Evolutionary conservation across 2,329 filamentous ascomycete species (phyloP).

Genomic region (Bipolaris sorokiniana): DNA sequence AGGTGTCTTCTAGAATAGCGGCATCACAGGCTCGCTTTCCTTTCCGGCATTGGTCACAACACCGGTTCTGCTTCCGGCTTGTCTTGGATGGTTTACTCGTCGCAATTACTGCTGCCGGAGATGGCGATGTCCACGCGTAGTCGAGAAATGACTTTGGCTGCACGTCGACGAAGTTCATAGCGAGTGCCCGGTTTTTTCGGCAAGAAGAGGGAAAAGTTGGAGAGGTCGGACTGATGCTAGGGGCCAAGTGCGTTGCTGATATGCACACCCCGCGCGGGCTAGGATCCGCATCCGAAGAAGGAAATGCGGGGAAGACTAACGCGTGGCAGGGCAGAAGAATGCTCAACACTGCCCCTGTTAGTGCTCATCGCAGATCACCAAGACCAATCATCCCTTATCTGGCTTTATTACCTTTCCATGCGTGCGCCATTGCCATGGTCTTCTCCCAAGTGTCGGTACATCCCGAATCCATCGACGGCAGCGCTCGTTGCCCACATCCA

Average conservation of each 20-base stretch:
- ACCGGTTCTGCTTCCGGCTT: slow-evolving; percentile 52
- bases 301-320: slow-evolving; percentile 40
- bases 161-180: slow-evolving; percentile 48
- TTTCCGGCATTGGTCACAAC: slow-evolving; percentile 56
- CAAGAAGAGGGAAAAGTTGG: slow-evolving; percentile 38
- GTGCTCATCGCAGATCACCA: neutral
- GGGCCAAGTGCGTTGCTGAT: slow-evolving; percentile 27
- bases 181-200: slow-evolving; percentile 31
- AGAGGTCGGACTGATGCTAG: slow-evolving; percentile 16
- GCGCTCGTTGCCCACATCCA: neutral
- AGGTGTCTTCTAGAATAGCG: slow-evolving; percentile 43
- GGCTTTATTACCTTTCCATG: neutral
- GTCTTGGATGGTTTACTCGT: slow-evolving; percentile 39
- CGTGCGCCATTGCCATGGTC: neutral
- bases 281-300: slow-evolving; percentile 27
- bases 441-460: neutral
- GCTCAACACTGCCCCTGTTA: slow-evolving; percentile 5
- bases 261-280: slow-evolving; percentile 39
- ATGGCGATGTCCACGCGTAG: slow-evolving; percentile 46
- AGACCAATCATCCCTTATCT: neutral
- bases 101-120: slow-evolving; percentile 25
- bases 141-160: slow-evolving; percentile 47
- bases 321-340: slow-evolving; percentile 16
- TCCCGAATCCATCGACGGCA: neutral
- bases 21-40: slow-evolving; percentile 56